Conservation (phyloP, 768 basidiomycete species). For the Pleurotus ostreatus region DNA sequence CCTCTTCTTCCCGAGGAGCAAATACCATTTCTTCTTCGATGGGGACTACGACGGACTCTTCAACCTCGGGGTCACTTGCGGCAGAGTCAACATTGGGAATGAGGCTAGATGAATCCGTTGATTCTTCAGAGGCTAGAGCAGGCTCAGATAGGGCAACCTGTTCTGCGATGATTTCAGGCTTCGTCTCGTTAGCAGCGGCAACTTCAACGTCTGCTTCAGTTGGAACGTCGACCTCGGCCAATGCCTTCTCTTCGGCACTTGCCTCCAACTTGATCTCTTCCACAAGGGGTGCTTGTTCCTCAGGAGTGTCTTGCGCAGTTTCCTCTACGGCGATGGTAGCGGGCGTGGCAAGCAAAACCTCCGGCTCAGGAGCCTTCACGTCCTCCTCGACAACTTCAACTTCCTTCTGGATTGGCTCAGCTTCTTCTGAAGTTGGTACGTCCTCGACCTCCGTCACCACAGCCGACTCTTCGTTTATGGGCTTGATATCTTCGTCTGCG, state of each 20-base stretch:
- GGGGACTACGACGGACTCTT: not conserved
- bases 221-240: not conserved
- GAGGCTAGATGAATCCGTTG: not conserved
- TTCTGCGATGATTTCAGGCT: not conserved
- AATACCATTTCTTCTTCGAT: conserved; percentile 5
- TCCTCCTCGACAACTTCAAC: not conserved
- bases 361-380: not conserved
- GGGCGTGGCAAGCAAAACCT: too few species aligned
- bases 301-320: too few species aligned
- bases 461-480: not conserved
- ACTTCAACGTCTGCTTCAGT: not conserved
- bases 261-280: too few species aligned
- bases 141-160: too few species aligned
- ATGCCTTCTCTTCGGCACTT: not conserved
- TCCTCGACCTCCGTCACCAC: not conserved
- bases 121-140: too few species aligned
- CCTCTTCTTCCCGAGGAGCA: conserved; percentile 7
- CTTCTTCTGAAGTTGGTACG: not conserved
- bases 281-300: too few species aligned
- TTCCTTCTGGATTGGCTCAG: not conserved
- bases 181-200: not conserved
- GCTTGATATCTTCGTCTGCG: not conserved
- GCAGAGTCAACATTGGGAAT: not conserved
- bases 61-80: not conserved
- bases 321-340: too few species aligned